A percentile compares a stretch with the other conserved stretches of the same genome.
phyloP scores from a whole-genome alignment of 2,329 filamentous ascomycete species.

The Aspergillus piperis region DNA sequence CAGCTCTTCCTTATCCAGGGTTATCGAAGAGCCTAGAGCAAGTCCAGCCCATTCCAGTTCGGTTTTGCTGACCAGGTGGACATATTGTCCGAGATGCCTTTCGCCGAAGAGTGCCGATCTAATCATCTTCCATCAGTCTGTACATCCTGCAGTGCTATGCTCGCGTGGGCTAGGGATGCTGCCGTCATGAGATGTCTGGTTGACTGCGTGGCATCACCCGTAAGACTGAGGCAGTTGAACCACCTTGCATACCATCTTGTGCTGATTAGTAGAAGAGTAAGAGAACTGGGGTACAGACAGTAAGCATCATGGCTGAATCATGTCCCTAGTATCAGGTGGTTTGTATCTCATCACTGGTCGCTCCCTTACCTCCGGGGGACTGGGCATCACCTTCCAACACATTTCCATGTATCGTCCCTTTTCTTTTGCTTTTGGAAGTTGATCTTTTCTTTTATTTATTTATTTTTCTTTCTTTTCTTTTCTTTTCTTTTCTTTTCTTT shows the following conservation, averaged over 20 bases:
- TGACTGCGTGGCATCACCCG: not conserved
- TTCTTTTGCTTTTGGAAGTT: too few species aligned
- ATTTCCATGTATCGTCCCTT: not conserved
- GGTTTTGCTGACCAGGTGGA: not conserved
- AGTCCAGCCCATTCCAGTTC: conserved; percentile 9
- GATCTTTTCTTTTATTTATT: not conserved
- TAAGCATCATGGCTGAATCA: too few species aligned
- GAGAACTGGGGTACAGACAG: too few species aligned
- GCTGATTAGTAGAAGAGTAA: too few species aligned
- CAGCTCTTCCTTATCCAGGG: not conserved
- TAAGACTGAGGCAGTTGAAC: not conserved
- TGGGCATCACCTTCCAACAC: not conserved
- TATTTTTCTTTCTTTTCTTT: too few species aligned
- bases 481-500: too few species aligned
- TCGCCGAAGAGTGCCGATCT: conserved; percentile 3
- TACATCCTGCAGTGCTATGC: not conserved
- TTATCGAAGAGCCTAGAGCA: conserved; percentile 3
- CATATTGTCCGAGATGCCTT: not conserved
- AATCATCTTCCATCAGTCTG: not conserved
- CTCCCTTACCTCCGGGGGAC: not conserved
- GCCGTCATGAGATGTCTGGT: not conserved
- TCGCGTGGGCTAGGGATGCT: not conserved
- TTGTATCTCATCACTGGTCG: not conserved
- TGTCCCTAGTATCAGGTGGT: too few species aligned
- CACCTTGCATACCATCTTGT: not conserved